Evolutionary conservation across 164 flowering plant genomes (phyloP).

Genomic region (Stephania cephalantha): DNA sequence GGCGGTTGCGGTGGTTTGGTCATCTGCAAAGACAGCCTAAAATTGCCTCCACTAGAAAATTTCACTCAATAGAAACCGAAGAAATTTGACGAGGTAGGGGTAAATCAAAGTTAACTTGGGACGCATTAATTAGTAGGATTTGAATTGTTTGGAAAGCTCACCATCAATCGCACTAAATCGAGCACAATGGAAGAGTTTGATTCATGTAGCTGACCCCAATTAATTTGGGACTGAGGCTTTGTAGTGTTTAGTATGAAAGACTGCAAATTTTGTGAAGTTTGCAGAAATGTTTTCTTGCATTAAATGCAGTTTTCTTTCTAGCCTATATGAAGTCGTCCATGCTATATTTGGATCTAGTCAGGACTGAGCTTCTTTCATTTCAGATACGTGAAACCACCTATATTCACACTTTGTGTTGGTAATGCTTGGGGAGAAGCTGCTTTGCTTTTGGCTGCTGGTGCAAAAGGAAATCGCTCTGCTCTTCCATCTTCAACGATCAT

Average conservation of each 20-base stretch:
- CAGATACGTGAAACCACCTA: slow-evolving; percentile 79
- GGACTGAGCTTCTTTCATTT: slow-evolving; percentile 6
- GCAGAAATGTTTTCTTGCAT: background rate
- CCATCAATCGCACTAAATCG: too few species aligned
- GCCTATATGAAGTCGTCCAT: background rate
- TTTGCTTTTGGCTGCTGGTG: slow-evolving; percentile 90
- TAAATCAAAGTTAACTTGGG: too few species aligned
- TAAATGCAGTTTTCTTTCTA: background rate
- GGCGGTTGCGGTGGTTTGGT: too few species aligned
- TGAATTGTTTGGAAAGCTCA: too few species aligned
- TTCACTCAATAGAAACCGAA: too few species aligned
- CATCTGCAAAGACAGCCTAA: too few species aligned
- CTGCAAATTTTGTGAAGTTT: background rate
- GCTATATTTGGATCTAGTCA: background rate
- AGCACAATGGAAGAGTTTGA: too few species aligned
- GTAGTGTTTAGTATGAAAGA: background rate
- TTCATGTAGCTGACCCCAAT: too few species aligned
- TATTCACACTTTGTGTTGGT: slow-evolving; percentile 91
- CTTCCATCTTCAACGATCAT: slow-evolving; percentile 90
- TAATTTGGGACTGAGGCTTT: too few species aligned
- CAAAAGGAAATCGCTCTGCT: slow-evolving; percentile 88
- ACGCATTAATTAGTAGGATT: too few species aligned
- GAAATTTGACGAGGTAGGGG: too few species aligned
- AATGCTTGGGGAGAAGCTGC: slow-evolving; percentile 99
- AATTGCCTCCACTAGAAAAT: too few species aligned